Evolutionary conservation across 495 filamentous ascomycete genomes (phyloP).

Genomic region (Neurospora sp.): DNA sequence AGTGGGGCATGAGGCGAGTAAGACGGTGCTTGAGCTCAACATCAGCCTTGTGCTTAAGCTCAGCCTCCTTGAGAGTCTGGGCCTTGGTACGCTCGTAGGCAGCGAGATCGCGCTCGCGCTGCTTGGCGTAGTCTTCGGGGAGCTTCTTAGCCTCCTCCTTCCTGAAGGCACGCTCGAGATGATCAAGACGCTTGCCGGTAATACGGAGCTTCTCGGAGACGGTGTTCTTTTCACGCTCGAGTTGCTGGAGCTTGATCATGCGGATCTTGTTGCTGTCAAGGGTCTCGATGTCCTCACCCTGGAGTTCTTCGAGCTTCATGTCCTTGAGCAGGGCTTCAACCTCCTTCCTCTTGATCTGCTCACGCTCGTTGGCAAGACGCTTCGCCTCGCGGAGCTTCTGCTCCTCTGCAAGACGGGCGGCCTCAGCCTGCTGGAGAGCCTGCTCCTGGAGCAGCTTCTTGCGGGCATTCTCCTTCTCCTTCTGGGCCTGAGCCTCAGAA

Average conservation of each 20-base stretch:
- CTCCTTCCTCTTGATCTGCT: slow-evolving; percentile 85
- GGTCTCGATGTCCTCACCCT: slow-evolving; percentile 65
- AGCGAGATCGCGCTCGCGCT: slow-evolving; percentile 69
- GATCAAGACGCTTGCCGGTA: slow-evolving; percentile 92
- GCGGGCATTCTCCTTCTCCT: slow-evolving; percentile 85
- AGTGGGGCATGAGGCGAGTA: slow-evolving; percentile 64
- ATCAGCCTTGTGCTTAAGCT: slow-evolving; percentile 78
- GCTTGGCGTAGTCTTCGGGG: slow-evolving; percentile 71
- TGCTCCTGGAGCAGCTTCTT: slow-evolving; percentile 74
- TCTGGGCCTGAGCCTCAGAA: slow-evolving; percentile 68
- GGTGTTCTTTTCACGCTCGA: slow-evolving; percentile 96
- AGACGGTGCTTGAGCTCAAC: slow-evolving; percentile 89
- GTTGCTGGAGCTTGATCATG: slow-evolving; percentile 84
- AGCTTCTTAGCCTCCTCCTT: slow-evolving; percentile 92
- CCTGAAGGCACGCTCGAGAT: slow-evolving; percentile 92
- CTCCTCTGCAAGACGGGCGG: slow-evolving; percentile 76
- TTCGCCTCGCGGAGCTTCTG: slow-evolving; percentile 82
- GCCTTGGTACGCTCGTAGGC: slow-evolving; percentile 70
- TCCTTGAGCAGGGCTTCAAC: slow-evolving; percentile 93
- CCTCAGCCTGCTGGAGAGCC: slow-evolving; percentile 78
- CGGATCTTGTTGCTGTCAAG: slow-evolving; percentile 83
- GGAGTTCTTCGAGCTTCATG: slow-evolving; percentile 76
- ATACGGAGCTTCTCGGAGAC: slow-evolving; percentile 80
- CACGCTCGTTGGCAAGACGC: slow-evolving; percentile 79
- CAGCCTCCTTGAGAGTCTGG: slow-evolving; percentile 66